Base-by-base conservation (phyloP, 257 asterid species). In the Primulina huaijiensis region DNA sequence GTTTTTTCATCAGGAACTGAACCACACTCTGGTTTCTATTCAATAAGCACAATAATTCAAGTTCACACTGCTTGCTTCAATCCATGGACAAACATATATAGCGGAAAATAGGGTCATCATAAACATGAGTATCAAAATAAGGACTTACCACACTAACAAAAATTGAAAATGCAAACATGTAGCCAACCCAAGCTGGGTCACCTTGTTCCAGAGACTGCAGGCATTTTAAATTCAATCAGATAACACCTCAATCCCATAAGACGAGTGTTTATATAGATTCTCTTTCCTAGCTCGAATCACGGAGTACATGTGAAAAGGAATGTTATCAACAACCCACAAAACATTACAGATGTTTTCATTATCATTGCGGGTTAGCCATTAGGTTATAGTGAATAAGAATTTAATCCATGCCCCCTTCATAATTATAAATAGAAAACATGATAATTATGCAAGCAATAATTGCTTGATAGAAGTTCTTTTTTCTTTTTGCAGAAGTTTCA, bases 111-210 rank as follows among this genome's bases (percentile, higher is more conserved):
- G 2, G 53, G 16, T 20, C 33, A 43, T 67, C 50, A 53, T 30
- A 60, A 61, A 35, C 33, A 46, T 2, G 50, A 38, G 14, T 23
- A 73, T 66, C 9, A 64, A 71, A 55, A 72, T 62, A 8, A 59
- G 71, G 34, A 76, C 89, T 30, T 90, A 92, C 97, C 97, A 92
- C 97, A 31, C 92, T 83, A 72, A 85, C 37, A 78, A 92, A 90
- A 64, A 92, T 92, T 65, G 88, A 83, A 72, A 92, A 84, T 67
- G 98, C 98, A 73, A 87, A 88, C 74, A 78, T n/a, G 59, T 90
- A 89, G 72, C 98, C 98, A 74, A 90, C 72, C 98, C 96, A 90
- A 69, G 90, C 86, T 74, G 96, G 86, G 70, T 83, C 88, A 1
- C 96, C 93, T 27, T 77, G 72, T 74, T 92, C 89, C 79, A 92